Evolutionary conservation across 2,329 filamentous ascomycete species (phyloP), one percentile per base, ranked within the genome.

Genomic region (Hypoxylon sp.): DNA sequence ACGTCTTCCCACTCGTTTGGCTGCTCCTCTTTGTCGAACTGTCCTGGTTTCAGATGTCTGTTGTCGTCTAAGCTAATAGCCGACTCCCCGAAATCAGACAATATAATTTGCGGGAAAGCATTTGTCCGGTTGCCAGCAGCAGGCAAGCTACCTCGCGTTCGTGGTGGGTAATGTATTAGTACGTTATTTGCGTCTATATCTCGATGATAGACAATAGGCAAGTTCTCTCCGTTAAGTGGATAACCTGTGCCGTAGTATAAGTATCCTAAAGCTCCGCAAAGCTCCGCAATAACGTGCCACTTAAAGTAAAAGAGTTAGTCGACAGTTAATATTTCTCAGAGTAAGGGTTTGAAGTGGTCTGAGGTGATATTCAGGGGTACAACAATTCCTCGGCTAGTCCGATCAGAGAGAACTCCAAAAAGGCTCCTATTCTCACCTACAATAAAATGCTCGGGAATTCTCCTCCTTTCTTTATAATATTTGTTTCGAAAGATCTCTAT

Each of bases 391-490:
- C 7, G 36, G 16, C 20, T 3, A 18, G 7, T 7, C 7, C 6
- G 36, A 40, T 16, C 16, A 40, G 36, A 18, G 16, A 40, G 4
- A 14, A 4, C n/a, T n/a, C n/a, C n/a, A 18, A 40, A 20, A 18
- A 5, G 16, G 36, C 16, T 40, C 36, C 16, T 9, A 11, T 20
- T 40, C 9, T 18, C 6, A 18, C 36, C 7, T 40, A 40, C 36
- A 24, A 64, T 60, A 11, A 64, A 64, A 20, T 24, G 18, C n/a
- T 60, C 61, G 2, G 55, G 61, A 6, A 64, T 48, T 4, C 18
- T 30, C 3, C 8, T 2, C 9, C 9, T 2, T 1, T 4, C 3
- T 5, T 20, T 3, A 7, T 60, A 42, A 18, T 55, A 42, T 9
- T n/a, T n/a, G 0, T 32, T 8, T 40, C 45, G 50, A n/a, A 64